phyloP scores from a whole-genome alignment of 208 protist genomes.

The Trypanosoma platydactyli region DNA sequence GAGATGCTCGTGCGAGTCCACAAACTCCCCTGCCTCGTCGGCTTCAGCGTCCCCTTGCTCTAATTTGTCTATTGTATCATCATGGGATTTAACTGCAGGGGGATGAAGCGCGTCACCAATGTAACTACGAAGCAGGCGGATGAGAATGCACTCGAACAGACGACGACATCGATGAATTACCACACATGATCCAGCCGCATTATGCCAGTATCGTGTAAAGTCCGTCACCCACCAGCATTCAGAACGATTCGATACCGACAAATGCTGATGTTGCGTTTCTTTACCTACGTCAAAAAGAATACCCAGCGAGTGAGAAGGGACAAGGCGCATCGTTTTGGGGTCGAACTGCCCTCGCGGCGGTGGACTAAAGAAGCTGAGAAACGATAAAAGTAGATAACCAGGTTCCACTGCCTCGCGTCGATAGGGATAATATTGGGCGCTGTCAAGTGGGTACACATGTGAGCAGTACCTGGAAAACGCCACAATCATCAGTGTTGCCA shows the following conservation, averaged over 20 bases:
- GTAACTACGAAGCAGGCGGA: slow-evolving; percentile 14
- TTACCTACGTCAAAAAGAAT: slow-evolving; percentile 12
- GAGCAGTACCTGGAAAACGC: slow-evolving; percentile 17
- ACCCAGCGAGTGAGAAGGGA: slow-evolving; percentile 15
- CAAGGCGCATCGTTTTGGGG: slow-evolving; percentile 20
- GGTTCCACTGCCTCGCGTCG: slow-evolving; percentile 10
- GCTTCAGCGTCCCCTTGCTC: background rate
- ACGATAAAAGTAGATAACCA: slow-evolving; percentile 22
- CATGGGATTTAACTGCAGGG: background rate
- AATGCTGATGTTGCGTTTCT: background rate
- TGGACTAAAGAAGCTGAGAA: slow-evolving; percentile 36
- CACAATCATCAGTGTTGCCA: slow-evolving; percentile 28
- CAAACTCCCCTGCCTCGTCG: background rate
- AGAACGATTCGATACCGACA: background rate
- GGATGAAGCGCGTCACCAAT: background rate
- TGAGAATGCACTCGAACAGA: slow-evolving; percentile 26
- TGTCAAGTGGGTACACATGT: slow-evolving; percentile 2
- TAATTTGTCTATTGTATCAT: background rate
- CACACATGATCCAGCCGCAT: slow-evolving; percentile 18
- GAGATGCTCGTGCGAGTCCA: background rate
- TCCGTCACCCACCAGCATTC: slow-evolving; percentile 16
- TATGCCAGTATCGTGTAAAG: background rate
- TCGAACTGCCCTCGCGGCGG: slow-evolving; percentile 24
- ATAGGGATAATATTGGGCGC: slow-evolving; percentile 18
- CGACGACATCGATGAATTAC: slow-evolving; percentile 18